A percentile compares a stretch with the other conserved stretches of the same genome.
Conservation (phyloP, 805 yeast species). For the Candida nonsorbophila region DNA sequence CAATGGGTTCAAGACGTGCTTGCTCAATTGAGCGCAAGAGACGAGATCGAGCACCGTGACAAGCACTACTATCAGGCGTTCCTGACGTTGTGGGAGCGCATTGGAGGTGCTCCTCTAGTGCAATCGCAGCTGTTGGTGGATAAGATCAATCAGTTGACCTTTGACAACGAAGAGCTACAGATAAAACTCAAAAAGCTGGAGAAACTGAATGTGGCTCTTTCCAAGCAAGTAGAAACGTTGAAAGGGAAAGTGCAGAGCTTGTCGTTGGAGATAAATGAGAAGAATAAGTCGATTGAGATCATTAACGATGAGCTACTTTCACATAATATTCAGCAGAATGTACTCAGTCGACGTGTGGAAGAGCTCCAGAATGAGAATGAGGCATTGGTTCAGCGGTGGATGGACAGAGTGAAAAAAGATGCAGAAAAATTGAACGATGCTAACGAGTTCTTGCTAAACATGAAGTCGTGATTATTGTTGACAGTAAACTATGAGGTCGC, state of each 20-base stretch:
- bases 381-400: conserved; percentile 42
- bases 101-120: too few species aligned
- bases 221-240: conserved; percentile 13
- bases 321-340: conserved; percentile 51
- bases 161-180: conserved; percentile 20
- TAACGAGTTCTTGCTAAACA: conserved; percentile 17
- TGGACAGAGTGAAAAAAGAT: conserved; percentile 42
- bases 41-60: conserved; percentile 26
- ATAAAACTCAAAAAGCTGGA: conserved; percentile 6
- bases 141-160: conserved; percentile 6
- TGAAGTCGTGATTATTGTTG: too few species aligned
- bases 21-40: conserved; percentile 21
- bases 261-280: conserved; percentile 31
- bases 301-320: conserved; percentile 66
- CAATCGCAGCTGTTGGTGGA: too few species aligned
- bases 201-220: conserved; percentile 10
- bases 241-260: conserved; percentile 16
- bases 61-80: conserved; percentile 28
- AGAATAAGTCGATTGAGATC: conserved; percentile 52
- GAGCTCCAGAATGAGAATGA: conserved; percentile 46
- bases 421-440: conserved; percentile 56
- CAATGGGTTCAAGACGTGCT: conserved; percentile 22
- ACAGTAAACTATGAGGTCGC: conserved; percentile 68
- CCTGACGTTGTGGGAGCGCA: conserved; percentile 20
- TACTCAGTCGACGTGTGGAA: conserved; percentile 31